These are phyloP conservation scores for Citrus sp. DNA, from an alignment of 345 rosid species.

Conservation along the genomic window DNA sequence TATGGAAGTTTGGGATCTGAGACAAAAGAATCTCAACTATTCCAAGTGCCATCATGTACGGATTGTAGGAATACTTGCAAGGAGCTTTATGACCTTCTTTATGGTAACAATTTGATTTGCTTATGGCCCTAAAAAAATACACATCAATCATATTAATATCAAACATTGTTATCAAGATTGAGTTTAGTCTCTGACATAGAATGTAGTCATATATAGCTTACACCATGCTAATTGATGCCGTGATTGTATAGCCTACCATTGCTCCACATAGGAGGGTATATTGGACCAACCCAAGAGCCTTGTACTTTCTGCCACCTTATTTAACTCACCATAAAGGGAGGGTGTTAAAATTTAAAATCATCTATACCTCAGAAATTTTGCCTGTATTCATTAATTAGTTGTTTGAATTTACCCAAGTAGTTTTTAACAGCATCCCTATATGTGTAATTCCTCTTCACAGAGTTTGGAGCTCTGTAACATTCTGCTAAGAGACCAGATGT, in stretches of 20 bases:
- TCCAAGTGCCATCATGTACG: constrained; percentile 62
- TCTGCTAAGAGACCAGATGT: constrained; percentile 16
- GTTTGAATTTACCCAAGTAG: not conserved
- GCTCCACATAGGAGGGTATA: constrained; percentile 6
- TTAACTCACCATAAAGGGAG: not conserved
- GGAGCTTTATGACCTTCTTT: constrained; percentile 35
- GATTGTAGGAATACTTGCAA: constrained; percentile 47
- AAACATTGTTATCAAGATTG: not conserved
- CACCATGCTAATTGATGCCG: constrained; percentile 22
- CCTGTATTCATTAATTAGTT: not conserved
- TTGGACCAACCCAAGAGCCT: constrained; percentile 9
- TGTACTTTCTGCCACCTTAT: constrained; percentile 8
- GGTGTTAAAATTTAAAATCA: not conserved
- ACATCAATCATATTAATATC: not conserved
- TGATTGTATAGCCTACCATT: constrained; percentile 11
- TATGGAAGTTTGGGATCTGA: constrained; percentile 48
- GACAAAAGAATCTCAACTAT: constrained; percentile 36
- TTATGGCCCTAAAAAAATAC: constrained; percentile 30
- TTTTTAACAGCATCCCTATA: constrained; percentile 9
- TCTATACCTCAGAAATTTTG: not conserved
- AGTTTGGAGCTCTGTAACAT: constrained; percentile 15
- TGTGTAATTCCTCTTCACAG: constrained; percentile 16
- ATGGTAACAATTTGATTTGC: constrained; percentile 65
- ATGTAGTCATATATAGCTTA: not conserved
- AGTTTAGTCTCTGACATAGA: too few relatives aligned